Conservation (phyloP, 345 rosid species). For the Citropsis articulata region DNA sequence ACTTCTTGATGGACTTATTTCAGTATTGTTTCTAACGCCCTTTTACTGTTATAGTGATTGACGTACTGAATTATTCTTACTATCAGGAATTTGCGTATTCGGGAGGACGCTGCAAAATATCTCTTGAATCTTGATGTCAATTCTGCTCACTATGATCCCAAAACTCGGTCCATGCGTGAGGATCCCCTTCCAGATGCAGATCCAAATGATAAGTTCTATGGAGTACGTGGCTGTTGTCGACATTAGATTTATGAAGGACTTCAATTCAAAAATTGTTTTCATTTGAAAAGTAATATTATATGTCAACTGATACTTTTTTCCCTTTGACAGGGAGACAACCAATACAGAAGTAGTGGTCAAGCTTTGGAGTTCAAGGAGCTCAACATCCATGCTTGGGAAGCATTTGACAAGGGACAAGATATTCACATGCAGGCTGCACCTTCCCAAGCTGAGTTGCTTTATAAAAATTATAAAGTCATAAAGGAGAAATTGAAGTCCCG, state of each 20-base stretch:
- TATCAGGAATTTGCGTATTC: slow-evolving; percentile 51
- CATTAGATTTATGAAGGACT: background rate
- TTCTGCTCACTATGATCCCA: slow-evolving; percentile 81
- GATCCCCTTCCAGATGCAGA: slow-evolving; percentile 87
- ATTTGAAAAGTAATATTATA: background rate
- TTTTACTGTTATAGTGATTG: background rate
- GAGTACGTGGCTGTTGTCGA: slow-evolving; percentile 24
- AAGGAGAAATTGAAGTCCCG: slow-evolving; percentile 51
- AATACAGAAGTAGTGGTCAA: slow-evolving; percentile 67
- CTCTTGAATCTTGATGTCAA: slow-evolving; percentile 70
- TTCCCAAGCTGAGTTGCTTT: slow-evolving; percentile 72
- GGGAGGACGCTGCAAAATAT: slow-evolving; percentile 80
- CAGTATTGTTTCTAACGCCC: background rate
- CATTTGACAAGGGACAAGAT: slow-evolving; percentile 74
- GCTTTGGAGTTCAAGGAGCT: slow-evolving; percentile 71
- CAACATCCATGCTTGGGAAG: slow-evolving; percentile 58
- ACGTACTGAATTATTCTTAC: background rate
- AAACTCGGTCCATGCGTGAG: slow-evolving; percentile 82
- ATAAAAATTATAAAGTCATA: slow-evolving; percentile 44
- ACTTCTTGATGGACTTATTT: background rate
- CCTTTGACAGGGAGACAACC: slow-evolving; percentile 55
- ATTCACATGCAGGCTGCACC: slow-evolving; percentile 80
- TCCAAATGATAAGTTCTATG: slow-evolving; percentile 75
- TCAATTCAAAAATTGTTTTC: slow-evolving; percentile 10
- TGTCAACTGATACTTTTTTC: background rate